Evolutionary conservation across 179 eudicot species (phyloP), one percentile per base, ranked within the genome.

Genomic region (Camellia oleifera): DNA sequence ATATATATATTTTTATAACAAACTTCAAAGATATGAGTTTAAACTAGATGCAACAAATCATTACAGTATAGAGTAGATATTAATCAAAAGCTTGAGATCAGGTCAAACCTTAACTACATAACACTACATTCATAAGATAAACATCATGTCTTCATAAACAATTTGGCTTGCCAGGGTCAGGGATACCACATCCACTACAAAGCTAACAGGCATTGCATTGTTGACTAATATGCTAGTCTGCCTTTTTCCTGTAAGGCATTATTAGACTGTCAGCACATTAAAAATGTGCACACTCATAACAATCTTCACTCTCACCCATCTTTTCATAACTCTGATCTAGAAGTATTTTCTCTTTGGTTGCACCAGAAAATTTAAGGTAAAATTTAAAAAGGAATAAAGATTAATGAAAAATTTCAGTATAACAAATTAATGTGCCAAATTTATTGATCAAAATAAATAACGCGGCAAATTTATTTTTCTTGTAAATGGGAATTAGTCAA

Each of bases 161-260:
- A 42, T 17, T 67, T 44, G 50, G 71, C 71, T 40, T 67, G 71
- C 71, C 3, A 67, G 18, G 42, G 71, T 42, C 71, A 69, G 46
- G 53, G 17, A 69, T 44, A 17, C 23, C 72, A 14, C 46, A 69
- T 45, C 52, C 17, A 69, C 73, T 46, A 69, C 50, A 46, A 69
- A 42, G 71, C 11, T 69, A 69, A 46, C 14, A 50, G 17, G 23
- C 15, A 71, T 10, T 1, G 65, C 8, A 17, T 23, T 61, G 23
- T n/a, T 6, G n/a, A 61, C 65, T 61, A 61, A 61, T 17, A 7
- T 4, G n/a, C 23, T n/a, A 61, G 65, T 61, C 7, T 61, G 65
- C 13, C 7, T 5, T 26, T 61, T 61, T 7, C 65, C 23, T 61
- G 23, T 17, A 61, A 61, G 65, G 23, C 65, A n/a, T 61, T n/a